phyloP scores from a whole-genome alignment of 2,329 filamentous ascomycete genomes.

The Fusarium sp. region DNA sequence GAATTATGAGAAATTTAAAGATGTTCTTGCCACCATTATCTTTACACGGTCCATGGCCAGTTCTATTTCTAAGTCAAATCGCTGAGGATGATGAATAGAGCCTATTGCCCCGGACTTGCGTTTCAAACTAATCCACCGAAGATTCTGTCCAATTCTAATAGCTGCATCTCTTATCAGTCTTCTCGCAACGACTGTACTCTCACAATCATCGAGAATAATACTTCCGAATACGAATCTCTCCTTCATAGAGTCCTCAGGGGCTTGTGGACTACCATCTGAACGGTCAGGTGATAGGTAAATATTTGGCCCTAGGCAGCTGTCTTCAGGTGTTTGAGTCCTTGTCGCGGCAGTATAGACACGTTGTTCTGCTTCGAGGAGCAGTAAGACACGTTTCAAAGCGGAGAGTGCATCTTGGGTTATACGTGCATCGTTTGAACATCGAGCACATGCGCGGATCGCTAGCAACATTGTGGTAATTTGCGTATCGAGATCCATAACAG shows the following conservation, averaged over 20 bases:
- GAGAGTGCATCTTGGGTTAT: background rate
- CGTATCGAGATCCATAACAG: background rate
- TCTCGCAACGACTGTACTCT: background rate
- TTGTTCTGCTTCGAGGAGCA: background rate
- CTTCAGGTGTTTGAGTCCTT: background rate
- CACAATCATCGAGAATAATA: background rate
- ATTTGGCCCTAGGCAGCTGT: too few species aligned
- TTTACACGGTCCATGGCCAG: background rate
- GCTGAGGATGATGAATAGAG: too few species aligned
- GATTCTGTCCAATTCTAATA: background rate
- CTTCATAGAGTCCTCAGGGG: accelerated
- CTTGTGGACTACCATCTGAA: accelerated
- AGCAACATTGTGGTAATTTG: background rate
- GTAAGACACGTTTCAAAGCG: background rate
- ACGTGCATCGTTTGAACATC: background rate
- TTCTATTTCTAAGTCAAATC: background rate
- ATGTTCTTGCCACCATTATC: background rate
- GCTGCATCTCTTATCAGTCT: background rate
- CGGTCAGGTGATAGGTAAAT: too few species aligned
- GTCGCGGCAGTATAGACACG: background rate
- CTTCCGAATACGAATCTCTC: background rate
- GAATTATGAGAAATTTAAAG: background rate
- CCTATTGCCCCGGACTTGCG: accelerated
- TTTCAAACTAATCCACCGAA: background rate
- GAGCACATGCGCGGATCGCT: background rate